Conservation (phyloP, 106 monocot genomes). For the Phalaenopsis equestris region DNA sequence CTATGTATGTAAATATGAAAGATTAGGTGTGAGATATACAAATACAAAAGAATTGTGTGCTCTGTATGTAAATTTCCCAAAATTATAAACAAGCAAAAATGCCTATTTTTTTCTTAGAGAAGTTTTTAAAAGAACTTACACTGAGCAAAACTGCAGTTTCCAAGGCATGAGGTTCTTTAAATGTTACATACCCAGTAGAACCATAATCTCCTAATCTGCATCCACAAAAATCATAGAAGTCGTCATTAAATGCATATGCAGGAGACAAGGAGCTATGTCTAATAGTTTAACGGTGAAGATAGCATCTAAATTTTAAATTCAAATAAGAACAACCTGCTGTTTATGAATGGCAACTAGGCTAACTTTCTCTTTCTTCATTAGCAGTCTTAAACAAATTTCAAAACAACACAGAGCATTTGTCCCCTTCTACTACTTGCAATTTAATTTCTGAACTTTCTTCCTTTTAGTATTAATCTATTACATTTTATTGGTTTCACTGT, state of each 20-base stretch:
- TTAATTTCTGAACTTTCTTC: background rate
- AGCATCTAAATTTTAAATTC: background rate
- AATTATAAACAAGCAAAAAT: background rate
- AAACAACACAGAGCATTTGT: background rate
- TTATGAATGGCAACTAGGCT: background rate
- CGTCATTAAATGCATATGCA: background rate
- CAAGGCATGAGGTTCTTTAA: conserved; percentile 62
- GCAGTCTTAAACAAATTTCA: background rate
- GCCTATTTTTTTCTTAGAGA: background rate
- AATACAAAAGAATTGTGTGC: no score
- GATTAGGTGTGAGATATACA: no score
- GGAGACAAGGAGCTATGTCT: background rate
- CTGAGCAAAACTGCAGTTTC: conserved; percentile 72
- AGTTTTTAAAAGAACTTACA: conserved; percentile 40
- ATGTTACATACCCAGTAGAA: conserved; percentile 74
- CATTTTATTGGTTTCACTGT: background rate
- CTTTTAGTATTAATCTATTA: background rate
- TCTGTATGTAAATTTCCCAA: background rate
- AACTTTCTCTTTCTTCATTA: background rate
- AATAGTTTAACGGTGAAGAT: background rate
- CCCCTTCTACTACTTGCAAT: background rate
- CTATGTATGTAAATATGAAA: no score
- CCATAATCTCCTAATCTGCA: conserved; percentile 62
- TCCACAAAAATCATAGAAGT: background rate
- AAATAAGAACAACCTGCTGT: background rate